phyloP scores from a whole-genome alignment of 306 rosid genomes.

The Cajanus cajan region DNA sequence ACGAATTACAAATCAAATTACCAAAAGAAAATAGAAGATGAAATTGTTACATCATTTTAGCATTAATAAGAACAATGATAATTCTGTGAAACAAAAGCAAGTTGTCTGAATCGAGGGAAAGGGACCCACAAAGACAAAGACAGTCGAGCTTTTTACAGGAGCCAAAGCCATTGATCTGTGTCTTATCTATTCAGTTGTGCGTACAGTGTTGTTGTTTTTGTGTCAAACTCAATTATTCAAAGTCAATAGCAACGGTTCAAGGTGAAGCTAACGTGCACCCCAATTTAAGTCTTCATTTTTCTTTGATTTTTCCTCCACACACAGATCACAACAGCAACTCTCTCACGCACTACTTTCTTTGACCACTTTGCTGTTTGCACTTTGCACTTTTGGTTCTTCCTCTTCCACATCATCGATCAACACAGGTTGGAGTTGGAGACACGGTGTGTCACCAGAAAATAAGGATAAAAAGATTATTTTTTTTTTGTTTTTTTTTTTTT shows the following conservation, averaged over 20 bases:
- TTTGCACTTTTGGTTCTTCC: slow-evolving; percentile 17
- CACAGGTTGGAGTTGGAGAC: slow-evolving; percentile 28
- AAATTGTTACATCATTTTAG: neutral
- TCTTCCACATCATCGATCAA: slow-evolving; percentile 26
- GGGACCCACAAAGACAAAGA: slow-evolving; percentile 28
- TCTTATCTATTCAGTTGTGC: slow-evolving; percentile 9
- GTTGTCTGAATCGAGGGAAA: neutral
- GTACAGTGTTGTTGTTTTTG: neutral
- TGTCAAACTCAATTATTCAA: slow-evolving; percentile 21
- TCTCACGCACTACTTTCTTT: slow-evolving; percentile 24
- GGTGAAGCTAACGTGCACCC: slow-evolving; percentile 28
- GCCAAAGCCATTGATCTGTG: slow-evolving; percentile 23
- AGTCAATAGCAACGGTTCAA: slow-evolving; percentile 20
- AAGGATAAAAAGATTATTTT: neutral
- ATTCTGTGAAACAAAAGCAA: neutral
- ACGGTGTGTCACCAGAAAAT: neutral
- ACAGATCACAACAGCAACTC: neutral
- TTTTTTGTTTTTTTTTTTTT: neutral
- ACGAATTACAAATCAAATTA: too few relatives aligned
- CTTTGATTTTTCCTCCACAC: slow-evolving; percentile 1
- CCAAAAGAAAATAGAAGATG: neutral
- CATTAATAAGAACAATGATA: neutral
- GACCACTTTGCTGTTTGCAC: slow-evolving; percentile 25
- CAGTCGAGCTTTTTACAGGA: slow-evolving; percentile 25
- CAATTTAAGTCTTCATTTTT: neutral